Evolutionary conservation across 2,329 filamentous ascomycete species (phyloP).

Genomic region (Lecanicillium sp.): DNA sequence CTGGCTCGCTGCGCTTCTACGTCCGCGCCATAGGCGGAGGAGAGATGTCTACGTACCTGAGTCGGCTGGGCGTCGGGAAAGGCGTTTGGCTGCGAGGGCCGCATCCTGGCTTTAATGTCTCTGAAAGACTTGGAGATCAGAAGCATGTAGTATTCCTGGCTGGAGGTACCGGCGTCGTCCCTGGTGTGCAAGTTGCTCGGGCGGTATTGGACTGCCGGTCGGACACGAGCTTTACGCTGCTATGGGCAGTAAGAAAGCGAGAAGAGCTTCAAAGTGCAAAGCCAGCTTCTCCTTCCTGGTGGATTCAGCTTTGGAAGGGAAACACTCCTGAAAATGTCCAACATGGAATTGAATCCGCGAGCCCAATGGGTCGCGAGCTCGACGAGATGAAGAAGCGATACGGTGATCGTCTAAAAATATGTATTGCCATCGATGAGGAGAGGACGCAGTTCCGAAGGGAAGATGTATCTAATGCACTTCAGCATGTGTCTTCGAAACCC

Average conservation of each 20-base stretch:
- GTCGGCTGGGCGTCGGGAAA: conserved; percentile 53
- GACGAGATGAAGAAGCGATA: conserved; percentile 51
- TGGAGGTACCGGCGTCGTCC: conserved; percentile 86
- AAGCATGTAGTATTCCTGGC: conserved; percentile 70
- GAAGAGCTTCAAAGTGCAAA: conserved; percentile 36
- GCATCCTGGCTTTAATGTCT: conserved; percentile 55
- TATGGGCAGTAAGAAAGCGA: conserved; percentile 71
- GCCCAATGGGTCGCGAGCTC: conserved; percentile 54
- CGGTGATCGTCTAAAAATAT: conserved; percentile 51
- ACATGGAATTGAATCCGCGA: conserved; percentile 19
- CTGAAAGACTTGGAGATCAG: conserved; percentile 20
- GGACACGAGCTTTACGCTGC: conserved; percentile 49
- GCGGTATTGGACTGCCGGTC: conserved; percentile 41
- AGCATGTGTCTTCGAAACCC: not conserved
- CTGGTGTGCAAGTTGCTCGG: conserved; percentile 73
- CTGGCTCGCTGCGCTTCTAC: conserved; percentile 57
- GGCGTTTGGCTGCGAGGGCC: conserved; percentile 73
- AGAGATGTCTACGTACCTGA: conserved; percentile 79
- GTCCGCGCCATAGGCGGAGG: conserved; percentile 72
- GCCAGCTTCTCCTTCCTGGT: conserved; percentile 13
- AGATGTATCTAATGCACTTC: conserved; percentile 34
- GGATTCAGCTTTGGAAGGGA: conserved; percentile 15
- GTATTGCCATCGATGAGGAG: conserved; percentile 80
- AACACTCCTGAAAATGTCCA: conserved; percentile 13
- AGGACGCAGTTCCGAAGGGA: conserved; percentile 52